Percentiles rank a stretch among this genome's conserved stretches.
These are phyloP conservation scores for Luffa aegyptiaca DNA, from an alignment of 306 rosid species.

Conservation along the genomic window DNA sequence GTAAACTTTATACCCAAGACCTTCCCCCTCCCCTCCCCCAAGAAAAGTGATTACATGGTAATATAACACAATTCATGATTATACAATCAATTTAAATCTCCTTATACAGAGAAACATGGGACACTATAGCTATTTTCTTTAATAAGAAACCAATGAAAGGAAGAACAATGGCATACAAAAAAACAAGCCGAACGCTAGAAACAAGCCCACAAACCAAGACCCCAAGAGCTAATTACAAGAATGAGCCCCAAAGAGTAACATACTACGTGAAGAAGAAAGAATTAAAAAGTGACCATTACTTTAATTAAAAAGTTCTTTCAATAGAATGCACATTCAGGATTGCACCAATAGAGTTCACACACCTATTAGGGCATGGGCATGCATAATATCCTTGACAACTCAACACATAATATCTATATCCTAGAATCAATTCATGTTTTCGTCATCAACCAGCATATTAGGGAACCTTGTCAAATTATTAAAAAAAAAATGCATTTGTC, in stretches of 20 bases:
- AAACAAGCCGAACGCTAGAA: too few relatives aligned
- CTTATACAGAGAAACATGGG: not conserved
- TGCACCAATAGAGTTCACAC: not conserved
- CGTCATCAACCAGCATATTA: not conserved
- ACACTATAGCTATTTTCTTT: not conserved
- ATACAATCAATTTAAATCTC: not conserved
- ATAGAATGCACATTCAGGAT: not conserved
- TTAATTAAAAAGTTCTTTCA: not conserved
- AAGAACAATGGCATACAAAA: too few relatives aligned
- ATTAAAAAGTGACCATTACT: not conserved
- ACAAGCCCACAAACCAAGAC: too few relatives aligned
- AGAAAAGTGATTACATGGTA: not conserved
- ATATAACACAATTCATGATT: not conserved
- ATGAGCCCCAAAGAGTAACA: not conserved
- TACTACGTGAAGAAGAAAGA: not conserved
- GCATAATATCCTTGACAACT: not conserved
- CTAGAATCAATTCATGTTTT: not conserved
- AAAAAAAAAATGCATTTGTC: not conserved
- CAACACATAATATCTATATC: not conserved
- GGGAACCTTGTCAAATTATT: not conserved
- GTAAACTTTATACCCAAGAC: not conserved
- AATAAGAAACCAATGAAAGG: too few relatives aligned
- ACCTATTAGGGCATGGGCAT: not conserved
- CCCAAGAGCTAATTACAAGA: too few relatives aligned
- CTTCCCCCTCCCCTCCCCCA: not conserved